These are phyloP conservation scores for Venturia pyrina DNA, from an alignment of 2,329 filamentous ascomycete genomes.

Conservation along the genomic window DNA sequence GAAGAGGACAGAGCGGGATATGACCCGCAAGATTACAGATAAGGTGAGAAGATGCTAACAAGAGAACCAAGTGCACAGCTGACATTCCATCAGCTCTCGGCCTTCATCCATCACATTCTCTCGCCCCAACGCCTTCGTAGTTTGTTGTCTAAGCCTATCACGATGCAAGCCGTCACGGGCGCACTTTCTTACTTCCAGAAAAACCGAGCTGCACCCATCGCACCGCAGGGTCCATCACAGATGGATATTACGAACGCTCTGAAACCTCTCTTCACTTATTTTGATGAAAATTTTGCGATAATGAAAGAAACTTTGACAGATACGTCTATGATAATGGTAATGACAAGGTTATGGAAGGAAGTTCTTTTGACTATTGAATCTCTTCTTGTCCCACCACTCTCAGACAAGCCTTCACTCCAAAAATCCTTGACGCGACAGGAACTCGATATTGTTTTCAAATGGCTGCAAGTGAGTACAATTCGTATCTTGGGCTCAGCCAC, in stretches of 20 bases:
- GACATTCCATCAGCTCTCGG: constrained; percentile 54
- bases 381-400: constrained; percentile 83
- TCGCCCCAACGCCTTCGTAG: constrained; percentile 70
- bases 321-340: constrained; percentile 95
- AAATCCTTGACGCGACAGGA: constrained; percentile 76
- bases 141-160: constrained; percentile 63
- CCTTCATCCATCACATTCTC: constrained; percentile 83
- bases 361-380: constrained; percentile 84
- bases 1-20: constrained; percentile 92
- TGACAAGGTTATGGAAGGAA: constrained; percentile 97
- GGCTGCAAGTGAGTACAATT: constrained; percentile 52
- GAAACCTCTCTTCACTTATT: constrained; percentile 81
- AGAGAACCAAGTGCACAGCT: constrained; percentile 9
- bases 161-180: constrained; percentile 62
- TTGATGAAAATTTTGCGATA: constrained; percentile 97
- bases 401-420: constrained; percentile 85
- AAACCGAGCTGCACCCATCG: constrained; percentile 37
- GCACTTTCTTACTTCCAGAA: constrained; percentile 54
- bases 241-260: constrained; percentile 72
- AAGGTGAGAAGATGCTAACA: constrained; percentile 50
- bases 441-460: constrained; percentile 88
- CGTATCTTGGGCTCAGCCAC: not conserved
- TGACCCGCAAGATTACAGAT: constrained; percentile 96
- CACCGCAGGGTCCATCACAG: constrained; percentile 50
- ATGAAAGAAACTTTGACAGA: constrained; percentile 96